Conservation (phyloP, 192 early-diverging fungal genomes). For the Nowakowskiella sp. region DNA sequence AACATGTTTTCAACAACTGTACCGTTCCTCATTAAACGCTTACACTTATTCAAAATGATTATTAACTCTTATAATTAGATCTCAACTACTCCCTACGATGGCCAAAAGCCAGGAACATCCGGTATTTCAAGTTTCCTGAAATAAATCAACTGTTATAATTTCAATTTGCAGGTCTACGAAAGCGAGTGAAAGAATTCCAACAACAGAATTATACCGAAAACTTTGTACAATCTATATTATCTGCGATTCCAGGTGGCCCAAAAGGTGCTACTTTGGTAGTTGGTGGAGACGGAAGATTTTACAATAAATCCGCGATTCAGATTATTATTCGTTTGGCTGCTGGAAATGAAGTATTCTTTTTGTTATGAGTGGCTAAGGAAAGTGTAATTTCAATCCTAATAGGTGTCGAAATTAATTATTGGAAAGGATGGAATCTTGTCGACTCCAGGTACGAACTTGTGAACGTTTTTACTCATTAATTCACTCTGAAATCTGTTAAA, state of each 20-base stretch:
- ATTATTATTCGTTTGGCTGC: constrained; percentile 81
- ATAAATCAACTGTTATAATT: neutral
- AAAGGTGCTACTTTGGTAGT: constrained; percentile 78
- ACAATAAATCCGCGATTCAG: constrained; percentile 71
- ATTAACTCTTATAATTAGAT: constrained; percentile 22
- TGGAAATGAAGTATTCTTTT: constrained; percentile 58
- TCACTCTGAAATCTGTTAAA: neutral
- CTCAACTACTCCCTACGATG: constrained; percentile 68
- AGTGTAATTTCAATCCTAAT: constrained; percentile 11
- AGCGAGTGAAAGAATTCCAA: constrained; percentile 92
- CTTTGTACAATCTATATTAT: constrained; percentile 88
- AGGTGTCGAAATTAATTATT: constrained; percentile 80
- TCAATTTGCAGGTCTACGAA: constrained; percentile 72
- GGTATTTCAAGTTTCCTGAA: constrained; percentile 17
- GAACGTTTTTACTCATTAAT: neutral
- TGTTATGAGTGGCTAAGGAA: neutral
- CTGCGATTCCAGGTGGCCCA: constrained; percentile 66
- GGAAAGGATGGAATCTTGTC: constrained; percentile 89
- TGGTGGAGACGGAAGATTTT: constrained; percentile 95
- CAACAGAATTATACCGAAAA: constrained; percentile 92
- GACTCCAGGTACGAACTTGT: constrained; percentile 52
- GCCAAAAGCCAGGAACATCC: constrained; percentile 94
- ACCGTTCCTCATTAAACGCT: neutral
- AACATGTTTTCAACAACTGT: neutral
- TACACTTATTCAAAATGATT: neutral